Evolutionary conservation across 2,329 filamentous ascomycete genomes (phyloP), one percentile per base, ranked within the genome.

Genomic region (Neoscytalidium dimidiatum): DNA sequence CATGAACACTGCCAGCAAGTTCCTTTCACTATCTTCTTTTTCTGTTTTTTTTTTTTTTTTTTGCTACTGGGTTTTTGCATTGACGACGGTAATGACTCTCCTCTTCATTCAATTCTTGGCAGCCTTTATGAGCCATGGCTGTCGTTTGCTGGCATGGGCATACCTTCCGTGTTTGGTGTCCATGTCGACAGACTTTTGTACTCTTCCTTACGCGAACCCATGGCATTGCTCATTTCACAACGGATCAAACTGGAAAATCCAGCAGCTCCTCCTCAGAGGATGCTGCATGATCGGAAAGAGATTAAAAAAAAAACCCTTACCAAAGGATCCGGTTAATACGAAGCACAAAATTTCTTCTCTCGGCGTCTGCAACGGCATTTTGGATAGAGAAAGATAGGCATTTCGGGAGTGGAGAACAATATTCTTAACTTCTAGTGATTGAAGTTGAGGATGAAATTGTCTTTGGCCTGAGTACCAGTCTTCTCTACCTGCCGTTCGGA

Each of bases 11-110:
- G 56, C 41, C 61, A 43, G 44, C 61, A 62, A 62, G 51, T 44
- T 63, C 26, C 26, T 43, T n/a, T 46, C 56, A 11, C 33, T 60
- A 44, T 19, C 4, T 46, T 60, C 41, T 46, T 23, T 23, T 46
- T 57, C 19, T 44, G 21, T 23, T 52, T 29, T 26, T 33, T 33
- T 52, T 49, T 46, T 38, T 19, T 48, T 38, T 41, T 41, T 53
- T 53, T n/a, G n/a, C 41, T 29, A 28, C 29, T 26, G 43, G 48
- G 19, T 58, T 49, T 43, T 60, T 52, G 63, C 63, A 64, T 64
- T 64, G 44, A 64, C 44, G 53, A 64, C 63, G 41, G 33, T 60
- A 58, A 64, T 44, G 63, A 64, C 63, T 64, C 48, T 64, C 63
- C 44, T 62, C 49, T 51, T 35, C 28, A 17, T 44, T 64, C 56